These are phyloP conservation scores for Polygonum maritimum DNA, from an alignment of 148 eudicot genomes.

Conservation along the genomic window DNA sequence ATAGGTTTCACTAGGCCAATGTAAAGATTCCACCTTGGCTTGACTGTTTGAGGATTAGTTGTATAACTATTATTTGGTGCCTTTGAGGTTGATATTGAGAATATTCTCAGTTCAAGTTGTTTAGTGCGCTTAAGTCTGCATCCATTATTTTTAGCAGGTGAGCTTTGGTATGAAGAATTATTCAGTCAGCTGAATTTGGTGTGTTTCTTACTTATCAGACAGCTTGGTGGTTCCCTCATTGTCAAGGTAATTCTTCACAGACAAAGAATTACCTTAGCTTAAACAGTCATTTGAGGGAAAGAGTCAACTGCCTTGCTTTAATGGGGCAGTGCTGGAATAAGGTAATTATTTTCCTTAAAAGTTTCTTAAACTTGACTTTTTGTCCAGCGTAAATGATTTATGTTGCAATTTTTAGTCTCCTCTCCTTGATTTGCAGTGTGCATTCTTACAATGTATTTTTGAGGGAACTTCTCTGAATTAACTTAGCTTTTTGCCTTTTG, in stretches of 20 bases:
- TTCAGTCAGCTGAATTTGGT: background rate
- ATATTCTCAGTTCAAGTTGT: background rate
- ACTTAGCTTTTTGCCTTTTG: background rate
- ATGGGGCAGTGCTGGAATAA: conserved; percentile 11
- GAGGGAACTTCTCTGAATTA: background rate
- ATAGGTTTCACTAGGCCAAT: background rate
- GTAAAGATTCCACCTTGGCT: background rate
- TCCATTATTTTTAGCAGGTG: background rate
- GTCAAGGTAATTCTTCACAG: conserved; percentile 2
- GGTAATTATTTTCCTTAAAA: background rate
- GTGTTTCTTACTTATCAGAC: background rate
- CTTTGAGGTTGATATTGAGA: background rate
- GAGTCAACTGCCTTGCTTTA: conserved; percentile 1
- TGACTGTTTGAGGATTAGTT: background rate
- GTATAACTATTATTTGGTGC: background rate
- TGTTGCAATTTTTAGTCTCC: too few relatives aligned
- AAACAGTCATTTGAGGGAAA: background rate
- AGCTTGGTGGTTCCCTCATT: background rate
- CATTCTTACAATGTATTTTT: too few relatives aligned
- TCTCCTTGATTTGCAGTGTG: too few relatives aligned
- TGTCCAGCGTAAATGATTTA: background rate
- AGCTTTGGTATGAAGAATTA: background rate
- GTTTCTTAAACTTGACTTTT: background rate
- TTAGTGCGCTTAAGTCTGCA: background rate
- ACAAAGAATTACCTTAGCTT: conserved; percentile 7